phyloP scores from a whole-genome alignment of 129 eudicot species.

The Cynara cardunculus region DNA sequence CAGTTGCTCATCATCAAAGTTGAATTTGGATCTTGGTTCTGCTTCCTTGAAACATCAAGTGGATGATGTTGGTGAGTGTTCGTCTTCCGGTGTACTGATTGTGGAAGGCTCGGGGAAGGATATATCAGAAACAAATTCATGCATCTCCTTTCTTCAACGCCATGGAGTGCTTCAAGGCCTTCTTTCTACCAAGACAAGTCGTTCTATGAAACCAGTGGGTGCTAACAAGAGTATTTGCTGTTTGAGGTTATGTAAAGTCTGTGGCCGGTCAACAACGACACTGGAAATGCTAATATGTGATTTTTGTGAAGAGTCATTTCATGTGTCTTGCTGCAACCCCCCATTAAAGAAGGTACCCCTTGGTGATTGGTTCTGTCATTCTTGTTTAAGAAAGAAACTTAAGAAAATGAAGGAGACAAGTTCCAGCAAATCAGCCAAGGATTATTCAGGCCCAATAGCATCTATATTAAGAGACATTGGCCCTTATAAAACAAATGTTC shows the following conservation, averaged over 20 bases:
- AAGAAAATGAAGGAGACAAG: conserved; percentile 33
- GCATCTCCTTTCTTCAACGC: conserved; percentile 43
- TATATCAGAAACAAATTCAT: conserved; percentile 43
- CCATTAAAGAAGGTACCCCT: conserved; percentile 42
- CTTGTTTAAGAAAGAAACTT: conserved; percentile 61
- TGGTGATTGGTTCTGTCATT: conserved; percentile 65
- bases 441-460: conserved; percentile 45
- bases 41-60: conserved; percentile 38
- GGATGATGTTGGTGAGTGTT: conserved; percentile 68
- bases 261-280: conserved; percentile 40
- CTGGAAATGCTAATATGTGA: conserved; percentile 68
- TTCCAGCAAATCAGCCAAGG: conserved; percentile 29
- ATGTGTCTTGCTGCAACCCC: conserved; percentile 61
- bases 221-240: conserved; percentile 22
- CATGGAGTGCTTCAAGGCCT: conserved; percentile 42
- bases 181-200: background rate
- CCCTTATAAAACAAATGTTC: conserved; percentile 52
- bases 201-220: conserved; percentile 13
- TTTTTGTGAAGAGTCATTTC: conserved; percentile 75
- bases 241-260: conserved; percentile 53
- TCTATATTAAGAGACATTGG: conserved; percentile 46
- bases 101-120: conserved; percentile 27
- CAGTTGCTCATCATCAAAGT: conserved; percentile 71
- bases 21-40: conserved; percentile 46
- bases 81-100: conserved; percentile 59